A percentile compares a stretch with the other conserved stretches of the same genome.
Evolutionary conservation across 768 basidiomycete species (phyloP).

Genomic region (Hemileccinum rubropunctum): DNA sequence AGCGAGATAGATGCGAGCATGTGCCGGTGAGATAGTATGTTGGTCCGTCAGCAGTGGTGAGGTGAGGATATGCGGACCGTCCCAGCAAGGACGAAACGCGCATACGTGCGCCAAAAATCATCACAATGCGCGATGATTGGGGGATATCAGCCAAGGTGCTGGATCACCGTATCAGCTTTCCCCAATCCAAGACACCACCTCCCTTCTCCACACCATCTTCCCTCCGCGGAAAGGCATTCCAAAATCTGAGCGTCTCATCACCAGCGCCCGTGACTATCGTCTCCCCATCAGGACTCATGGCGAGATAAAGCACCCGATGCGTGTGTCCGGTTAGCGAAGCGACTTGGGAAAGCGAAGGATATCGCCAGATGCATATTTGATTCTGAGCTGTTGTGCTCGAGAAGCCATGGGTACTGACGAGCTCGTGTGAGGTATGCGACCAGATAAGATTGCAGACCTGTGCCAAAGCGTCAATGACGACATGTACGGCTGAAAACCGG

Average conservation of each 20-base stretch:
- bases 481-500: not conserved
- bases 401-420: constrained; percentile 97
- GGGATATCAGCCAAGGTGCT: not conserved
- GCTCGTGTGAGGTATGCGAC: constrained; percentile 93
- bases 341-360: constrained; percentile 91
- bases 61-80: not conserved
- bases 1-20: constrained; percentile 27
- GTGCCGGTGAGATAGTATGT: constrained; percentile 22
- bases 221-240: constrained; percentile 93
- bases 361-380: constrained; percentile 95
- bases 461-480: constrained; percentile 8
- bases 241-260: constrained; percentile 95
- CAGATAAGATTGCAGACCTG: constrained; percentile 99
- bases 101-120: constrained; percentile 6
- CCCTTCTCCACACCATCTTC: constrained; percentile 41
- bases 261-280: constrained; percentile 98
- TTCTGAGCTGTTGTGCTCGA: constrained; percentile 92
- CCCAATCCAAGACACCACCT: constrained; percentile 45
- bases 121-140: not conserved
- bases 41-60: constrained; percentile 8
- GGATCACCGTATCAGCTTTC: constrained; percentile 48
- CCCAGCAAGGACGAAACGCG: not conserved
- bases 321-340: constrained; percentile 94
- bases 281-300: constrained; percentile 95
- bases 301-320: constrained; percentile 93